Evolutionary conservation across 2,329 filamentous ascomycete species (phyloP), one percentile per base, ranked within the genome.

Genomic region (Cladorrhinum sp.): DNA sequence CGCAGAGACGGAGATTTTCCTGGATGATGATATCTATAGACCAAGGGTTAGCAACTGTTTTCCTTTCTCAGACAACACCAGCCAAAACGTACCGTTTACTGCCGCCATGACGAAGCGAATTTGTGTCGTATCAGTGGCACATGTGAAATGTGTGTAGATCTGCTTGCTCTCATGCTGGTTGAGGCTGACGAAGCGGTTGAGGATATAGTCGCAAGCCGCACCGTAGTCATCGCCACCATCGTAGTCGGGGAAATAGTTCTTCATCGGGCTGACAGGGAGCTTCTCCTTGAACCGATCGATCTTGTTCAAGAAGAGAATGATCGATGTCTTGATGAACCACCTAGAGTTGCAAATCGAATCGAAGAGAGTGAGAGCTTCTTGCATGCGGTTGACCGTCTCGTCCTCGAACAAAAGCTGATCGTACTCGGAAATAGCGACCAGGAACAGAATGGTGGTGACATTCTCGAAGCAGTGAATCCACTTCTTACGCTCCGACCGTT

Each of bases 151-250:
- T 62, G 95, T 99, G 83, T 99, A 99, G 76, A 99, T 98, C 77
- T 99, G 95, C 84, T 99, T 99, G 59, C 92, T 96, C 82, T 98
- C 95, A 76, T 97, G 94, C 79, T 98, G 95, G 81, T 99, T 99
- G 74, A 99, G 82, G 74, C 91, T 95, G 71, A 98, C 95, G 78
- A 99, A 99, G 74, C 95, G 87, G 84, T 98, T 98, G 65, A 99
- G 86, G 72, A 99, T 98, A 80, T 99, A 99, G 77, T 99, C 94
- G 80, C 95, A 99, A 39, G 95, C 95, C 56, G 92, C 90, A 46
- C 90, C 88, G 73, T 99, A 99, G 78, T 99, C 94, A 69, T 96
- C 90, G 69, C 95, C 95, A 68, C 94, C 91, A 80, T 98, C 94
- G 76, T 92, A 95, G 72, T 95, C 91, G 46, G 90, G 90, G 81